Evolutionary conservation across 306 rosid genomes (phyloP).

Genomic region (Cicer yamashitae): DNA sequence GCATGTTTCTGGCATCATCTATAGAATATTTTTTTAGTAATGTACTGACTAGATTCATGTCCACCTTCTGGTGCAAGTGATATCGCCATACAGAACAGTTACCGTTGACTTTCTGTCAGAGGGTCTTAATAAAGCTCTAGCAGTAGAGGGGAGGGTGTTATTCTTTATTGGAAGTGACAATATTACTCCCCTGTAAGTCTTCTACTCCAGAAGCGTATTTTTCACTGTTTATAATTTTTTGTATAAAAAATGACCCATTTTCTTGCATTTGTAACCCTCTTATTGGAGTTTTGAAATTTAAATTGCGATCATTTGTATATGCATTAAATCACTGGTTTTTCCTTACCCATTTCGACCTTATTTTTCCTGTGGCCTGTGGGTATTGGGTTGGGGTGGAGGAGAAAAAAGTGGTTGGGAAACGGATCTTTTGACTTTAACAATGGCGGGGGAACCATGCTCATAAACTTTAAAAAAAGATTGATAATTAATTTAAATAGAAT

Average conservation of each 20-base stretch:
- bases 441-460: background rate
- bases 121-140: constrained; percentile 82
- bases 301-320: background rate
- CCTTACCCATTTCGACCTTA: background rate
- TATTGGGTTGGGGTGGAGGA: too few relatives aligned
- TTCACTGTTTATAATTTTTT: constrained; percentile 18
- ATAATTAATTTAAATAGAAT: background rate
- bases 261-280: background rate
- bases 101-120: constrained; percentile 65
- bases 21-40: background rate
- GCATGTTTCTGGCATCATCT: constrained; percentile 43
- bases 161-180: constrained; percentile 75
- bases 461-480: background rate
- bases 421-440: too few relatives aligned
- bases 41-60: constrained; percentile 46
- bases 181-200: constrained; percentile 81
- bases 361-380: background rate
- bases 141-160: constrained; percentile 78
- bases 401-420: too few relatives aligned
- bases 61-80: constrained; percentile 55
- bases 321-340: background rate
- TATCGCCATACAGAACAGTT: constrained; percentile 62
- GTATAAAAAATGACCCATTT: background rate
- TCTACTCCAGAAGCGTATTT: constrained; percentile 37
- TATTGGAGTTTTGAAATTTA: constrained; percentile 12